These are phyloP conservation scores for Mycena chlorophos DNA, from an alignment of 768 basidiomycete species.

Conservation along the genomic window DNA sequence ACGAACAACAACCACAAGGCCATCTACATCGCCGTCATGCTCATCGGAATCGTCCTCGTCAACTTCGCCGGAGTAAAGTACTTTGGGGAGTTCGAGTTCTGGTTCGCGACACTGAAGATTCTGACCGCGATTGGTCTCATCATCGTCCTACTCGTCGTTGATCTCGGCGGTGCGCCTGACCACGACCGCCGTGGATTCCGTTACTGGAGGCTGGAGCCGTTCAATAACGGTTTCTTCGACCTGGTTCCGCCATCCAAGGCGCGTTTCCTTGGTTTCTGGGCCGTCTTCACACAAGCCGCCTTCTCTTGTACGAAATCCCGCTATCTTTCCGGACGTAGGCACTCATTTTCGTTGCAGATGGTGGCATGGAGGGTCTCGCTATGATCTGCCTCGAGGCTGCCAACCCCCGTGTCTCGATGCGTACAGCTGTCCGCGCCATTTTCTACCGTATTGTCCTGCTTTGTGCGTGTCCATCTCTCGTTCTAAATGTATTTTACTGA, in stretches of 20 bases:
- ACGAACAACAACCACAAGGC: slow-evolving; percentile 28
- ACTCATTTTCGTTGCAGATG: slow-evolving; percentile 34
- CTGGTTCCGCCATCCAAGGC: slow-evolving; percentile 30
- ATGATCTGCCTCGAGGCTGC: slow-evolving; percentile 36
- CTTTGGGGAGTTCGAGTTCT: slow-evolving; percentile 29
- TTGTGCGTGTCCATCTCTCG: slow-evolving; percentile 10
- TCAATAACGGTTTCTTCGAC: slow-evolving; percentile 25
- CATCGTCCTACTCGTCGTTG: slow-evolving; percentile 50
- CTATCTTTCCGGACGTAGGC: background rate
- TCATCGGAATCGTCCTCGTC: slow-evolving; percentile 29
- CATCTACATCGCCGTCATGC: slow-evolving; percentile 35
- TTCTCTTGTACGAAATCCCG: slow-evolving; percentile 38
- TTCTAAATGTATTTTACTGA: too few relatives aligned
- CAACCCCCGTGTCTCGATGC: slow-evolving; percentile 46
- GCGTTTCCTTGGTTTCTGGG: slow-evolving; percentile 32
- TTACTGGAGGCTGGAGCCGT: slow-evolving; percentile 38
- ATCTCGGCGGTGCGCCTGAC: slow-evolving; percentile 49
- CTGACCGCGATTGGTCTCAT: slow-evolving; percentile 41
- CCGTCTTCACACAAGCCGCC: slow-evolving; percentile 29
- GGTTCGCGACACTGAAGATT: slow-evolving; percentile 49
- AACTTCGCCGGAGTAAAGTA: slow-evolving; percentile 30
- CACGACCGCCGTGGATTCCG: slow-evolving; percentile 39
- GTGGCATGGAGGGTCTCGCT: slow-evolving; percentile 43
- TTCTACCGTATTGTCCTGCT: slow-evolving; percentile 36
- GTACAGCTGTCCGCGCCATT: slow-evolving; percentile 41